Evolutionary conservation across 148 eudicot genomes (phyloP), one percentile per base, ranked within the genome.

Genomic region (Fagopyrum homotropicum): DNA sequence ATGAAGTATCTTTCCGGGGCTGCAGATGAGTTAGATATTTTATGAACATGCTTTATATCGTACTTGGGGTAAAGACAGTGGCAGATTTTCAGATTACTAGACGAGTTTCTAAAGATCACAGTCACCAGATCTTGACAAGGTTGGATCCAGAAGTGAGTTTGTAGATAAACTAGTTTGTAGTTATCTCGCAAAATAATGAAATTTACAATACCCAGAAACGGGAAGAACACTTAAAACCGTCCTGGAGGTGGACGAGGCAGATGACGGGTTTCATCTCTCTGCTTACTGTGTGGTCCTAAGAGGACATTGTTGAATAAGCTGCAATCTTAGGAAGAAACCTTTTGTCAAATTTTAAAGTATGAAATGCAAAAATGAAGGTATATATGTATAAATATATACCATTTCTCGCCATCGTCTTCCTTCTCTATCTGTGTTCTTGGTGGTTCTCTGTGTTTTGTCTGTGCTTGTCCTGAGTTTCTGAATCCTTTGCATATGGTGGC

Each of bases 231-330:
- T 43, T 61, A 61, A 35, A 61, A 66, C 47, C 71, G 71, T 66
- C 71, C 47, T 43, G 71, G 47, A 66, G 47, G 46, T 64, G n/a
- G 69, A 64, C 69, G 45, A 64, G 45, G 69, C 69, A 30, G 69
- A 64, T 11, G n/a, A 64, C n/a, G n/a, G 45, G 44, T 63, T 63
- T 63, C 69, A 7, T 63, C 69, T 12, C 45, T 64, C 69, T 64
- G 69, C 71, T 66, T 66, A 15, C 43, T 66, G 71, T 66, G 71
- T 43, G 71, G 71, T 66, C 71, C 71, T 66, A 43, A 66, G 71
- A 66, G 70, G 71, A 66, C 71, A 40, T 66, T 66, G 71, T 66
- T 66, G 71, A 66, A 66, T 66, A 66, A 66, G 43, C 0, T 4
- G 46, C 71, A 12, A 66, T 14, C 69, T 15, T 45, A 35, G 45